These are phyloP conservation scores for Urtica urens DNA, from an alignment of 306 rosid genomes.

Conservation along the genomic window DNA sequence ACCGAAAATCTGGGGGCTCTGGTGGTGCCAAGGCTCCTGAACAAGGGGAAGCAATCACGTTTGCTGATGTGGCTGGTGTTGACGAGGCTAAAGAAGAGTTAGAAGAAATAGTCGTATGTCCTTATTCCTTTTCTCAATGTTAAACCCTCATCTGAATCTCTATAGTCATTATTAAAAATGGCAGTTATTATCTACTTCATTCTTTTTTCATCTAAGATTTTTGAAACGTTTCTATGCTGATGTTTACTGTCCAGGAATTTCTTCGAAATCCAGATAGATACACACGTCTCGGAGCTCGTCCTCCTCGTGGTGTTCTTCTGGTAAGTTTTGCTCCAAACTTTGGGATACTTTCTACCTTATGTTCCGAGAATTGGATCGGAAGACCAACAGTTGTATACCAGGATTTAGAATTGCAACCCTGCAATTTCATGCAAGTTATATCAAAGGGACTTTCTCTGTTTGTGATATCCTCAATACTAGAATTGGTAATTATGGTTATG, in stretches of 20 bases:
- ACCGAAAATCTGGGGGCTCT: constrained; percentile 70
- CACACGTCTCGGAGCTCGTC: constrained; percentile 90
- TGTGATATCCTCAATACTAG: too few species aligned
- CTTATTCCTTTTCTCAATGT: background rate
- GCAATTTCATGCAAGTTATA: too few species aligned
- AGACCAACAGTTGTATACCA: background rate
- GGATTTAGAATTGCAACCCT: constrained; percentile 4
- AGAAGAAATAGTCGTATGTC: constrained; percentile 94
- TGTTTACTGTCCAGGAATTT: constrained; percentile 70
- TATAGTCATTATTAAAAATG: too few species aligned
- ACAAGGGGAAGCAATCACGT: constrained; percentile 74
- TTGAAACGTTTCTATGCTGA: constrained; percentile 14
- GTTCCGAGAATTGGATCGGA: background rate
- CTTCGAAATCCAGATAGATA: constrained; percentile 95
- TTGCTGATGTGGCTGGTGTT: constrained; percentile 95
- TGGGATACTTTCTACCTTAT: background rate
- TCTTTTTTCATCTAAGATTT: background rate
- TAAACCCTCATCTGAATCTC: too few species aligned
- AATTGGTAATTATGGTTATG: constrained; percentile 12
- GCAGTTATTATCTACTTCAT: background rate
- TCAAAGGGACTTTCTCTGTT: too few species aligned
- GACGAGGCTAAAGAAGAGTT: constrained; percentile 99
- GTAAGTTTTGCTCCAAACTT: constrained; percentile 38
- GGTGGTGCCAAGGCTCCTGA: constrained; percentile 64
- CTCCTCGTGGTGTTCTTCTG: constrained; percentile 98